Evolutionary conservation across 1,139 yeast species (phyloP).

Genomic region (Yamadazyma conglobata): DNA sequence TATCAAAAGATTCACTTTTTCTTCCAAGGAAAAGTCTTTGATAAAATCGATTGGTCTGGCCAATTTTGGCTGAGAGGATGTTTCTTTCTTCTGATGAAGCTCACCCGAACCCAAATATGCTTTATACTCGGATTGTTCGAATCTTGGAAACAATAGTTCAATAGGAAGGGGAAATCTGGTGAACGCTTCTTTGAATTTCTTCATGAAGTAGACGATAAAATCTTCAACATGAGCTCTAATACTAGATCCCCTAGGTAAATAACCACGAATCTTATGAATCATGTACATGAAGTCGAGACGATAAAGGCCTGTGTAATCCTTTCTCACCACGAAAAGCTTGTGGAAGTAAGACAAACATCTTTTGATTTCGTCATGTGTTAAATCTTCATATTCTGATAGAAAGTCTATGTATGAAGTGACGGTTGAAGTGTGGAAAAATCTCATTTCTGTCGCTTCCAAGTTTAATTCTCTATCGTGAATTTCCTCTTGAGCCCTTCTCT

Average conservation of each 20-base stretch:
- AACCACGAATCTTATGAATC: slow-evolving; percentile 29
- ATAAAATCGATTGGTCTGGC: slow-evolving; percentile 40
- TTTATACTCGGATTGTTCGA: slow-evolving; percentile 41
- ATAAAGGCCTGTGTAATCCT: slow-evolving; percentile 60
- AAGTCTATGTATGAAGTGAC: slow-evolving; percentile 53
- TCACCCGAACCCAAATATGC: slow-evolving; percentile 53
- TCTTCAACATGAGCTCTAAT: slow-evolving; percentile 60
- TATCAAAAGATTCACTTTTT: slow-evolving; percentile 43
- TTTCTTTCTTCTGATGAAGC: slow-evolving; percentile 21
- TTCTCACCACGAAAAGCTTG: slow-evolving; percentile 58
- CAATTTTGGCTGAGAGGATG: slow-evolving; percentile 21
- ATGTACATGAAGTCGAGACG: slow-evolving; percentile 69
- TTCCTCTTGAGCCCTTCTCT: slow-evolving; percentile 36
- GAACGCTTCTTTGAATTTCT: slow-evolving; percentile 50
- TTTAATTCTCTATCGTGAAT: slow-evolving; percentile 51
- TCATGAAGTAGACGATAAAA: slow-evolving; percentile 66
- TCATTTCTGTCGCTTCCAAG: slow-evolving; percentile 37
- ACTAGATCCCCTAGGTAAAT: slow-evolving; percentile 31
- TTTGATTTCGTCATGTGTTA: slow-evolving; percentile 59
- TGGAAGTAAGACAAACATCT: slow-evolving; percentile 69
- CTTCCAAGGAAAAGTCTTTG: slow-evolving; percentile 30
- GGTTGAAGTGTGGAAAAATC: slow-evolving; percentile 39
- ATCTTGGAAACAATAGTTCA: slow-evolving; percentile 66
- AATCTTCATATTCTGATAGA: slow-evolving; percentile 55
- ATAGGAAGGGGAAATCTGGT: slow-evolving; percentile 56